phyloP scores from a whole-genome alignment of 1,284 basidiomycete genomes.

The Cutaneotrichosporon cyanovorans region DNA sequence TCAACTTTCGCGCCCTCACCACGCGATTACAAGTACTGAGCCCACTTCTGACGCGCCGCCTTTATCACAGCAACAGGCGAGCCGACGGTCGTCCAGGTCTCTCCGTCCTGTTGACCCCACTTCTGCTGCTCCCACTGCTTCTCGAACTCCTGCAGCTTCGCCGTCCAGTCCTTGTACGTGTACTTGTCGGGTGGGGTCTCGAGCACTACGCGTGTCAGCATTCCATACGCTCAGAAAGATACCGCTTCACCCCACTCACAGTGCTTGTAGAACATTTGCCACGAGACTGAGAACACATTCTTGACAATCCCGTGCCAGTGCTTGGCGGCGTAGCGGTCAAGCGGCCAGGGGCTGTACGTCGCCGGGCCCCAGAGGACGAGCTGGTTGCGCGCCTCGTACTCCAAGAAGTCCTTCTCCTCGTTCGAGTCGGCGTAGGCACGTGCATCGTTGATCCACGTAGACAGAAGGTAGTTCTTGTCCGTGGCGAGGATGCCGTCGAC shows the following conservation, averaged over 20 bases:
- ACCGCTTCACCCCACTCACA: no score
- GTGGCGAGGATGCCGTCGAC: constrained; percentile 46
- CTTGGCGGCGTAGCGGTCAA: constrained; percentile 46
- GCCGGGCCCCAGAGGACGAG: constrained; percentile 51
- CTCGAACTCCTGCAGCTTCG: constrained; percentile 44
- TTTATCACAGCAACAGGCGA: not conserved
- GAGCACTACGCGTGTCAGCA: no score
- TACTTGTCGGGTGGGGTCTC: not conserved
- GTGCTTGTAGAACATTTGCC: constrained; percentile 41
- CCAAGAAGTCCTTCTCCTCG: constrained; percentile 21
- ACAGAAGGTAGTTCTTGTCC: constrained; percentile 43
- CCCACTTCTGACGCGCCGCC: constrained; percentile 6
- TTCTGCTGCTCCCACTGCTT: constrained; percentile 34
- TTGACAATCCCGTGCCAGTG: constrained; percentile 49
- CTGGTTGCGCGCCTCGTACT: constrained; percentile 49
- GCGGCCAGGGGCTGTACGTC: constrained; percentile 38
- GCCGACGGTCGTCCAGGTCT: constrained; percentile 22
- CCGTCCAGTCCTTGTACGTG: constrained; percentile 1
- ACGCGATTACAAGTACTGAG: no score
- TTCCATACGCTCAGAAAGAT: no score
- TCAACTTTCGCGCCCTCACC: no score
- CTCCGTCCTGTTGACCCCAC: constrained; percentile 26
- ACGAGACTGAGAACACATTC: constrained; percentile 45
- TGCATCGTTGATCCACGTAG: constrained; percentile 46
- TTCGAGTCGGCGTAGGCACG: constrained; percentile 36